Base-by-base conservation (phyloP, 2,329 filamentous ascomycete species). In the Coleophoma crateriformis region DNA sequence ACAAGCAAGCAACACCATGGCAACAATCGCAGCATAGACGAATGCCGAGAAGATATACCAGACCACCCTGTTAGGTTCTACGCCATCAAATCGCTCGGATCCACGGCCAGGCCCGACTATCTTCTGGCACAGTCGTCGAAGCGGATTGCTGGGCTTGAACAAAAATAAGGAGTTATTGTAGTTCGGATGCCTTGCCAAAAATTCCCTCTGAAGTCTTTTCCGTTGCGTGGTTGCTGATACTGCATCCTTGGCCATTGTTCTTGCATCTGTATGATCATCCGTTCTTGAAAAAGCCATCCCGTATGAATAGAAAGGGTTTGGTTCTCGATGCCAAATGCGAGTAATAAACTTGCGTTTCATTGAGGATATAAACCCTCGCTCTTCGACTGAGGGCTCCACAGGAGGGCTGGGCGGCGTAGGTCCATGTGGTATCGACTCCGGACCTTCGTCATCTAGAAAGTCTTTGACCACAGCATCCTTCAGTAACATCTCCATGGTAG, bases 1-100 rank as follows among this genome's bases (percentile, higher is more conserved):
- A 63, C 92, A 99, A 32, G 94, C 94, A 46, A 99, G 78, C 41
- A 96, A 70, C n/a, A 99, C 94, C 95, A 99, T 99, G 46, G 90
- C 88, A 39, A 97, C 88, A 54, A 99, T 96, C 13, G 89, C 87
- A 20, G 87, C 84, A 66, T 99, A 99, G 49, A 97, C 88, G 60
- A 99, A 87, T 3, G 90, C 89, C 1, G 94, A 96, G 66, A 97
- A 95, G 0, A 82, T 75, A 64, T 96, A 96, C 91, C 94, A 99
- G 8, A 94, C 77, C 4, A 88, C 81, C 57, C 90, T 90, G 58
- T 94, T 92, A 0, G 94, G 94, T 52, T 90, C 84, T 1, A 95
- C 82, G 13, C 94, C 94, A 67, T 97, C 89, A 54, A 95, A 87
- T 41, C 94, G 85, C 65, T 95, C 87, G 41, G 76, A 79, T 7